Percentiles rank a stretch among this genome's conserved stretches.
phyloP scores from a whole-genome alignment of 176 grass and related monocot species.

The Thinopyrum elongatum region DNA sequence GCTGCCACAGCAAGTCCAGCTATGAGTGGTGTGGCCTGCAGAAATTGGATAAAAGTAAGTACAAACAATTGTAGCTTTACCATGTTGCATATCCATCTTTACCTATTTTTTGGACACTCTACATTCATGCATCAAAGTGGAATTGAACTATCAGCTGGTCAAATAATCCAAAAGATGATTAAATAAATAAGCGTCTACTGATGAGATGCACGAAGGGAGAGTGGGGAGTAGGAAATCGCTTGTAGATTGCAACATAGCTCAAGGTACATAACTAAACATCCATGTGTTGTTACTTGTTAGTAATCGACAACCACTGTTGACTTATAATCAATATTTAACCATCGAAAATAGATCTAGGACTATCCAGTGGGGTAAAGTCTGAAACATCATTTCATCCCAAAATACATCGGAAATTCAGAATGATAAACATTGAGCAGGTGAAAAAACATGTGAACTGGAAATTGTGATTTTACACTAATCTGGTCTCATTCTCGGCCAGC shows the following conservation, averaged over 20 bases:
- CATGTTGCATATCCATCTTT: not conserved
- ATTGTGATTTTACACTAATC: not conserved
- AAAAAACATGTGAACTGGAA: not conserved
- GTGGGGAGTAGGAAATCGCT: not conserved
- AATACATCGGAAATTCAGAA: conserved; percentile 4
- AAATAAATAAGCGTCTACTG: not conserved
- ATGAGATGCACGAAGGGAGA: not conserved
- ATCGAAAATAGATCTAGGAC: not conserved
- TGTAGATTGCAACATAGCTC: not conserved
- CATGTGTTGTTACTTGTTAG: not conserved
- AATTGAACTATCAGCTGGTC: not conserved
- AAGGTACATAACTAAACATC: not conserved
- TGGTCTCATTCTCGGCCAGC: not conserved
- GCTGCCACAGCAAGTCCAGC: conserved; percentile 81
- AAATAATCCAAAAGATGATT: not conserved
- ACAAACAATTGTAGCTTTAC: not conserved
- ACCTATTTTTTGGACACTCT: not conserved
- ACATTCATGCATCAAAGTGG: not conserved
- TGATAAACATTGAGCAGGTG: not conserved
- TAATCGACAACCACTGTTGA: not conserved
- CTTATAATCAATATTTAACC: not conserved
- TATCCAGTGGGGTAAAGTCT: not conserved
- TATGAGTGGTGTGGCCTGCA: conserved; percentile 67
- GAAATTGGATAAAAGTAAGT: conserved; percentile 21
- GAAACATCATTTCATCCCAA: not conserved